Percentiles rank a stretch among this genome's conserved stretches.
Evolutionary conservation across 164 flowering plant species (phyloP).

Genomic region (Kingdonia uniflora): DNA sequence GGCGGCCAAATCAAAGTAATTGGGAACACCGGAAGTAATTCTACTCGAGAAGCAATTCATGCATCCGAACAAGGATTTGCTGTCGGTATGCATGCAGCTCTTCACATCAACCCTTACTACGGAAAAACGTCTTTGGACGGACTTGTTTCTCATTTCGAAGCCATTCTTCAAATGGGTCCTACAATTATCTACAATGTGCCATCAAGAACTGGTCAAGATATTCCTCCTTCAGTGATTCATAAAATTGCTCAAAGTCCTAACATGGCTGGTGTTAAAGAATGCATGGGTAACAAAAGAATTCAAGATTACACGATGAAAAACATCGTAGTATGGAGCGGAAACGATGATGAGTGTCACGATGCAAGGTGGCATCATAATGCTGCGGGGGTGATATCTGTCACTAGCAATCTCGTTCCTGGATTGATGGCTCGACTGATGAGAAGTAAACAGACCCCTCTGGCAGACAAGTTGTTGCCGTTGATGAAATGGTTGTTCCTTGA

Average conservation of each 20-base stretch:
- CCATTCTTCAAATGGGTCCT: conserved; percentile 77
- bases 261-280: conserved; percentile 82
- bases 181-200: conserved; percentile 83
- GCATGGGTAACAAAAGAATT: conserved; percentile 63
- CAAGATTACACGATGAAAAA: conserved; percentile 50
- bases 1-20: conserved; percentile 80
- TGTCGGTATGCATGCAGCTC: conserved; percentile 93
- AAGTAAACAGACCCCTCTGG: conserved; percentile 45
- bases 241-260: conserved; percentile 38
- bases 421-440: conserved; percentile 55
- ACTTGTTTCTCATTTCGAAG: conserved; percentile 54
- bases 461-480: conserved; percentile 55
- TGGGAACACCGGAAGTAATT: conserved; percentile 94
- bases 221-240: conserved; percentile 57
- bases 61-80: conserved; percentile 94
- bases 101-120: conserved; percentile 90
- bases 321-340: conserved; percentile 76
- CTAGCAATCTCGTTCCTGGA: conserved; percentile 75
- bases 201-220: conserved; percentile 80
- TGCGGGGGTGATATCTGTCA: conserved; percentile 73
- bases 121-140: conserved; percentile 88
- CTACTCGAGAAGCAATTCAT: conserved; percentile 88
- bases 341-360: conserved; percentile 83
- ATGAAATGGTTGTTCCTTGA: conserved; percentile 67
- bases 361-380: conserved; percentile 76